Percentiles rank a stretch among this genome's conserved stretches.
These are phyloP conservation scores for Lenwebbia sp. DNA, from an alignment of 345 rosid species.

Conservation along the genomic window DNA sequence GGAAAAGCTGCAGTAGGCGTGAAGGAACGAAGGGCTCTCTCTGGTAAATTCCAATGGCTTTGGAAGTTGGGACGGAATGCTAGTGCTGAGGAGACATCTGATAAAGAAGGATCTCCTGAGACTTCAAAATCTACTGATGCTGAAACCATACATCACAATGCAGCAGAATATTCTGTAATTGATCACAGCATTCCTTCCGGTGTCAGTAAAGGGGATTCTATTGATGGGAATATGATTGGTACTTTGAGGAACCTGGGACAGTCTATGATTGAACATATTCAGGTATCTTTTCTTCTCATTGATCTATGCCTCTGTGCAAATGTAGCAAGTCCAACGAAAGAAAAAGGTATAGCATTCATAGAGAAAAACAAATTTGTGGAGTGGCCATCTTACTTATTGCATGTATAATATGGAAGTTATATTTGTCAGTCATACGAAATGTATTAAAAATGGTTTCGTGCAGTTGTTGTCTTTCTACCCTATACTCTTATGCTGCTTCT, in stretches of 20 bases:
- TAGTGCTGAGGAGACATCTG: conserved; percentile 36
- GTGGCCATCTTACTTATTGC: not conserved
- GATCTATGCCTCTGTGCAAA: not conserved
- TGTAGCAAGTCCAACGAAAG: not conserved
- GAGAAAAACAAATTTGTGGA: not conserved
- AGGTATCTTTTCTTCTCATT: conserved; percentile 31
- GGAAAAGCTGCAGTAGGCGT: conserved; percentile 14
- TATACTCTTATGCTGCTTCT: not conserved
- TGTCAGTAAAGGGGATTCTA: conserved; percentile 34
- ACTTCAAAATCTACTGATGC: conserved; percentile 18
- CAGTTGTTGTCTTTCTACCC: not conserved
- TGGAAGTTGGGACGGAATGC: conserved; percentile 74
- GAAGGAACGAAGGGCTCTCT: conserved; percentile 46
- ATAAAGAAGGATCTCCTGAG: conserved; percentile 16
- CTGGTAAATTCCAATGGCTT: conserved; percentile 85
- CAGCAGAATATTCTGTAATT: conserved; percentile 15
- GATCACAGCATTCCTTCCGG: conserved; percentile 16
- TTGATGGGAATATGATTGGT: conserved; percentile 64
- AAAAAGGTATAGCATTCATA: not conserved
- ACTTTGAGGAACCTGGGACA: conserved; percentile 72
- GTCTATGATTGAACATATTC: conserved; percentile 92
- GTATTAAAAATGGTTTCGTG: not conserved
- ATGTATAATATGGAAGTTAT: not conserved
- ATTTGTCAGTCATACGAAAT: not conserved
- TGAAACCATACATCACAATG: conserved; percentile 15